Percentiles rank a stretch among this genome's conserved stretches.
Conservation (phyloP, 352 stramenopile genomes). For the Phytophthora fragariaefolia region DNA sequence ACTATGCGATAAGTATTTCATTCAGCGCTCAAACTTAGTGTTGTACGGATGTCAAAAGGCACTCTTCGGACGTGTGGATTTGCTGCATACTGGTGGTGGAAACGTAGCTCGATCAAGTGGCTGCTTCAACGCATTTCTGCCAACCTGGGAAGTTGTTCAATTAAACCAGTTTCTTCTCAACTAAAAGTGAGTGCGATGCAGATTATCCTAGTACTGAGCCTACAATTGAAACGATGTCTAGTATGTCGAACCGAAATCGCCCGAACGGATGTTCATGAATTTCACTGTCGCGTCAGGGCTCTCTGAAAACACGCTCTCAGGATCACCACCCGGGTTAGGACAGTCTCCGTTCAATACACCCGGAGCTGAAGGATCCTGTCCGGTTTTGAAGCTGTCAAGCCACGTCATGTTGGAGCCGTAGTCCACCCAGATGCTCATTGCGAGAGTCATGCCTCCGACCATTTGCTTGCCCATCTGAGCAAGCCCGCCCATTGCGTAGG, state of each 20-base stretch:
- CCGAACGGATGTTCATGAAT: conserved; percentile 2
- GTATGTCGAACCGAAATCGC: neutral
- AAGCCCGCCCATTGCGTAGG: neutral
- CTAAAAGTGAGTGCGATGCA: too few relatives aligned
- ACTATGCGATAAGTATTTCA: too few relatives aligned
- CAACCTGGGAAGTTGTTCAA: too few relatives aligned
- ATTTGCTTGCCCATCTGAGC: conserved; percentile 4
- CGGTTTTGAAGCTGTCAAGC: neutral
- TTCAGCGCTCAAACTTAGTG: too few relatives aligned
- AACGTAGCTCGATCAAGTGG: too few relatives aligned
- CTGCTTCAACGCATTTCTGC: too few relatives aligned
- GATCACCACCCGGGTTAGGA: neutral
- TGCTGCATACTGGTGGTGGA: too few relatives aligned
- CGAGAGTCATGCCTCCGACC: neutral
- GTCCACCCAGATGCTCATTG: conserved; percentile 2
- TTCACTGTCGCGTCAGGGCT: conserved; percentile 1
- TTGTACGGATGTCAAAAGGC: too few relatives aligned
- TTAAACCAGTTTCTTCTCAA: too few relatives aligned
- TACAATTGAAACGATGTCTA: neutral
- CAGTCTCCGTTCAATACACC: neutral
- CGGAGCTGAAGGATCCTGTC: neutral
- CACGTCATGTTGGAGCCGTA: conserved; percentile 3
- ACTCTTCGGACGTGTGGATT: too few relatives aligned
- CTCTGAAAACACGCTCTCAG: neutral
- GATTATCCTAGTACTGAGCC: too few relatives aligned